Evolutionary conservation across 352 stramenopile genomes (phyloP), one percentile per base, ranked within the genome.

Genomic region (Phytophthora brassicae): DNA sequence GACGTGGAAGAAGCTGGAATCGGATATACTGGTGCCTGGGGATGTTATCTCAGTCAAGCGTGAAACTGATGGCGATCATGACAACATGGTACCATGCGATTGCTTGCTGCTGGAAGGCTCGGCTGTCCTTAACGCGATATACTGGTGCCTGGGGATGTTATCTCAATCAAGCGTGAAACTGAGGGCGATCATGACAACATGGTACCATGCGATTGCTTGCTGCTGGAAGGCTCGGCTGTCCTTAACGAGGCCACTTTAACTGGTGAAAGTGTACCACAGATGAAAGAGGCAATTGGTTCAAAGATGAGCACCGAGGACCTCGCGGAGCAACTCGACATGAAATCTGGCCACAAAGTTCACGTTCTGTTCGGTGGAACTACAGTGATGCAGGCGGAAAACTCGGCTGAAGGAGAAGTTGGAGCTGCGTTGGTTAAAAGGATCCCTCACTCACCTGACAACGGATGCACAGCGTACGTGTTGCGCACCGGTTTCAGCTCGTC

Each of bases 231-330:
- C 11, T 90, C 84, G 22, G 95, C 91, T 41, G 95, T 99, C 11
- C 92, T 99, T 14, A 99, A 99, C 75, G 98, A 99, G 77, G 96
- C 98, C 16, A 98, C 98, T 50, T 73, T 99, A 33, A 99, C 98
- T 1, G 98, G 98, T 38, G 98, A 99, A 73, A 98, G 91, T 60
- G 91, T 99, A 28, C 97, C 97, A 11, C 96, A 99, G 72, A 93
- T 98, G 72, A 99, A 99, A 70, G 95, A 98, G 70, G 90, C 81
- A 12, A 91, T 97, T 51, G 75, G 78, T 4, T 58, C 66, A 22
- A 93, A 92, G 64, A 86, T 88, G 71, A 95, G 72, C 51, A 68
- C 63, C 13, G 69, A 96, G 22, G 83, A 96, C 38, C 49, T 96
- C 14, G 74, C 77, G 2, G 74, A 90, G 43, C 63, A 75, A 17